phyloP scores from a whole-genome alignment of 75 land plant genomes.

The Pseudotsuga menziesii region DNA sequence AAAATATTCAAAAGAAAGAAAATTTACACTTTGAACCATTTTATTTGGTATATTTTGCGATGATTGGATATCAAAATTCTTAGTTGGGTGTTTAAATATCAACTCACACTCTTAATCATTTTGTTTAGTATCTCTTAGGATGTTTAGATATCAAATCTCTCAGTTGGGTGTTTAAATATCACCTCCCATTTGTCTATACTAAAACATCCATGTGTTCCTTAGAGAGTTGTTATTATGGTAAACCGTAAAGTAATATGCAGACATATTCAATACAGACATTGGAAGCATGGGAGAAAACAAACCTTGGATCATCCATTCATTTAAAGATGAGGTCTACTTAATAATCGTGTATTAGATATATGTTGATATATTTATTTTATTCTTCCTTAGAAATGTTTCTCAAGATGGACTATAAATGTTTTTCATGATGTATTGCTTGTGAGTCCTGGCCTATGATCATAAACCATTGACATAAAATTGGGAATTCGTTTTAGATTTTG shows the following conservation, averaged over 20 bases:
- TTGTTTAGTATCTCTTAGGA: too few species aligned
- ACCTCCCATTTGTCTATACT: too few species aligned
- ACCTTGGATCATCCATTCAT: conserved; percentile 63
- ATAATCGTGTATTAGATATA: not conserved
- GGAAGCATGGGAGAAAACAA: conserved; percentile 62
- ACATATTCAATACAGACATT: conserved; percentile 35
- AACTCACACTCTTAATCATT: too few species aligned
- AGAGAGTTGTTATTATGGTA: not conserved
- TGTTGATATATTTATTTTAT: not conserved
- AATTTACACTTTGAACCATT: too few species aligned
- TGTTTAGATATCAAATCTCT: too few species aligned
- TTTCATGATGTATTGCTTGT: too few species aligned
- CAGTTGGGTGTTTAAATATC: too few species aligned
- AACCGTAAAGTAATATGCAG: not conserved
- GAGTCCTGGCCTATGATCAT: too few species aligned
- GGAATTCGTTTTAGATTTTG: conserved; percentile 36
- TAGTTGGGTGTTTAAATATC: too few species aligned
- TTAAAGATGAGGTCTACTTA: conserved; percentile 51
- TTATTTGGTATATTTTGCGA: too few species aligned
- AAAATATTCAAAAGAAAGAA: too few species aligned
- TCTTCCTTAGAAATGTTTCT: not conserved
- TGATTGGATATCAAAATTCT: too few species aligned
- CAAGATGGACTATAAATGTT: not conserved
- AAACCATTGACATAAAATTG: not conserved
- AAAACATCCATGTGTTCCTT: not conserved